phyloP scores from a whole-genome alignment of 192 early-diverging fungal genomes.

The Coemansia erecta region DNA sequence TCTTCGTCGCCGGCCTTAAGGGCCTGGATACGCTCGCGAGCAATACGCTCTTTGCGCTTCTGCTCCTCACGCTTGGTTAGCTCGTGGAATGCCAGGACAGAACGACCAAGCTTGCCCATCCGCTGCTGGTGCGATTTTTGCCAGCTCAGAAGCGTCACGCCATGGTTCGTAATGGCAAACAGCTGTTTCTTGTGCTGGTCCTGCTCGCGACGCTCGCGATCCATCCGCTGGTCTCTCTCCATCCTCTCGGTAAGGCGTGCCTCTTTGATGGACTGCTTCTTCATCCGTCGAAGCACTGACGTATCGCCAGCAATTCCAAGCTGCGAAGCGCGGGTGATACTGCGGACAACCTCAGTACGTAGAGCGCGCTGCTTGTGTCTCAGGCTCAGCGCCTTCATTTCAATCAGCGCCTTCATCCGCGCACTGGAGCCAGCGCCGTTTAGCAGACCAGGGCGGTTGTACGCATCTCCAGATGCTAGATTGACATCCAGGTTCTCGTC shows the following conservation, averaged over 20 bases:
- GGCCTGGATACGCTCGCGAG: constrained; percentile 94
- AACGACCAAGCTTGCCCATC: constrained; percentile 70
- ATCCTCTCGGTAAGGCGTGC: constrained; percentile 85
- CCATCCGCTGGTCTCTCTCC: constrained; percentile 83
- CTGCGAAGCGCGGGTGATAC: constrained; percentile 70
- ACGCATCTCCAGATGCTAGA: constrained; percentile 8
- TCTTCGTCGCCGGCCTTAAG: constrained; percentile 97
- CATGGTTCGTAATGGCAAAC: constrained; percentile 70
- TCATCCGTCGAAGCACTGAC: constrained; percentile 70
- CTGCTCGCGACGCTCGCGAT: constrained; percentile 82
- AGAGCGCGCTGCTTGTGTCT: constrained; percentile 75
- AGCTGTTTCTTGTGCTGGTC: constrained; percentile 83
- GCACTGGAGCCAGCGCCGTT: constrained; percentile 43
- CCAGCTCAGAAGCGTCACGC: constrained; percentile 63
- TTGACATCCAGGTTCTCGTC: constrained; percentile 51
- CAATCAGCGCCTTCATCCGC: constrained; percentile 79
- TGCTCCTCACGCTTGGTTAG: constrained; percentile 93
- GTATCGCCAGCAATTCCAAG: constrained; percentile 80
- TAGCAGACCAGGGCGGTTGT: constrained; percentile 27
- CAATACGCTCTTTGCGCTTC: constrained; percentile 77
- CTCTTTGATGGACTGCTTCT: constrained; percentile 81
- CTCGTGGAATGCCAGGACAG: constrained; percentile 73
- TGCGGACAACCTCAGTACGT: constrained; percentile 71
- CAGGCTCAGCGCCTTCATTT: constrained; percentile 82
- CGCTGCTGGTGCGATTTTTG: constrained; percentile 69